These are phyloP conservation scores for Pleurostoma richardsiae DNA, from an alignment of 2,329 filamentous ascomycete species.

Conservation along the genomic window DNA sequence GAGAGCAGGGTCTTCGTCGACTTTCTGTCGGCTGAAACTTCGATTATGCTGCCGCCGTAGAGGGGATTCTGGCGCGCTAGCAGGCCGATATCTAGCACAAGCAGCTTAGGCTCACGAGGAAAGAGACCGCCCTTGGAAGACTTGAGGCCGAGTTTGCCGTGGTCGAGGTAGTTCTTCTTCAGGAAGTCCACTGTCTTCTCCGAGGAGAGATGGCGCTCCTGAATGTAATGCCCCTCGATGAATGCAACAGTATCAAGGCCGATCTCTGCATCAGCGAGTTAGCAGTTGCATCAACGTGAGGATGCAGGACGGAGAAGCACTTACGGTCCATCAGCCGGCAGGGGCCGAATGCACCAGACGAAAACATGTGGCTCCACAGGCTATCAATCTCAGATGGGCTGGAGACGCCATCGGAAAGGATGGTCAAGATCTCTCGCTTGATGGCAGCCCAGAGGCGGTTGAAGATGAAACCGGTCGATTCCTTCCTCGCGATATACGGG, in stretches of 20 bases:
- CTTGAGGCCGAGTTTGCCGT: slow-evolving; percentile 42
- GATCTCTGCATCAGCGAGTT: slow-evolving; percentile 19
- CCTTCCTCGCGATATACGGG: slow-evolving; percentile 18
- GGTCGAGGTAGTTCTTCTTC: slow-evolving; percentile 33
- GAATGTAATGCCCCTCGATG: slow-evolving; percentile 34
- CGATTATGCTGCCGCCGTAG: slow-evolving; percentile 10
- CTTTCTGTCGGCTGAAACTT: slow-evolving; percentile 13
- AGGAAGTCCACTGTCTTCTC: slow-evolving; percentile 38
- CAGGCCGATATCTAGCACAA: slow-evolving; percentile 21
- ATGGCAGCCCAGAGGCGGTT: slow-evolving; percentile 28
- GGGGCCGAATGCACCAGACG: neutral
- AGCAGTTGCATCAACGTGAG: no score
- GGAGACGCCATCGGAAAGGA: slow-evolving; percentile 23
- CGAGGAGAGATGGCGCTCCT: slow-evolving; percentile 36
- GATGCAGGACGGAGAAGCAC: no score
- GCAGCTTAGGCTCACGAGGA: slow-evolving; percentile 16
- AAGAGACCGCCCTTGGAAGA: slow-evolving; percentile 32
- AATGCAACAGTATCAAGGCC: slow-evolving; percentile 48
- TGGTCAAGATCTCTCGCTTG: slow-evolving; percentile 25
- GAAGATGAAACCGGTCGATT: slow-evolving; percentile 25
- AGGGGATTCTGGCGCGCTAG: slow-evolving; percentile 5
- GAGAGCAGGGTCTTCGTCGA: slow-evolving; percentile 14
- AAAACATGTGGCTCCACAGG: slow-evolving; percentile 2
- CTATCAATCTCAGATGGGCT: slow-evolving; percentile 23
- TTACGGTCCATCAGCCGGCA: no score